These are phyloP conservation scores for Gaultheria prostrata DNA, from an alignment of 148 eudicot genomes.

Conservation along the genomic window DNA sequence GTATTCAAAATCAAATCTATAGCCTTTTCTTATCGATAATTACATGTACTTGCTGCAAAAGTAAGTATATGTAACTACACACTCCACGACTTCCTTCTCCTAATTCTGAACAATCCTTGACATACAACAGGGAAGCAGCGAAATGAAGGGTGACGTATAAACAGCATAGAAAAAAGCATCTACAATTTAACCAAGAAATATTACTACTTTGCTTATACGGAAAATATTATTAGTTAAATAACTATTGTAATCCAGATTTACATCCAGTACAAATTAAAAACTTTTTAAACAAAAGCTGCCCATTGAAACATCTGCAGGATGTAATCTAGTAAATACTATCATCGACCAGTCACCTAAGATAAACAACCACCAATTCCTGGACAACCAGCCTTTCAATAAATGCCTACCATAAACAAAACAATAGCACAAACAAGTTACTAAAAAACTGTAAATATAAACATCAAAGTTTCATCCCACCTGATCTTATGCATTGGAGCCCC, in stretches of 20 bases:
- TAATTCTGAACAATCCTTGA: not conserved
- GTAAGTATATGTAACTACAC: not conserved
- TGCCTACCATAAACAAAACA: not conserved
- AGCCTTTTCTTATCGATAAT: not conserved
- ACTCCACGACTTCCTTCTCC: not conserved
- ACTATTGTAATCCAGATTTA: not conserved
- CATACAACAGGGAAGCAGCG: not conserved
- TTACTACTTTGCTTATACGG: not conserved
- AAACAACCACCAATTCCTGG: not conserved
- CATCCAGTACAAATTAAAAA: not conserved
- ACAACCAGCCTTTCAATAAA: not conserved
- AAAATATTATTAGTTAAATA: not conserved
- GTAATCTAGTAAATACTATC: not conserved
- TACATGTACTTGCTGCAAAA: not conserved
- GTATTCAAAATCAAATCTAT: not conserved
- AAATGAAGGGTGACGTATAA: too few species aligned
- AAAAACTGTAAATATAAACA: not conserved
- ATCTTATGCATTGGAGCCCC: slow-evolving; percentile 48
- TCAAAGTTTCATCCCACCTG: slow-evolving; percentile 31
- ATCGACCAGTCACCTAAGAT: not conserved
- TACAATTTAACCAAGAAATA: not conserved
- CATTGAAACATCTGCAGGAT: not conserved
- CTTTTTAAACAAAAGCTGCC: not conserved
- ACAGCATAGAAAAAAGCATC: not conserved
- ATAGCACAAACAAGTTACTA: not conserved